phyloP scores from a whole-genome alignment of 2,329 filamentous ascomycete genomes.

The Emericellopsis cladophorae region DNA sequence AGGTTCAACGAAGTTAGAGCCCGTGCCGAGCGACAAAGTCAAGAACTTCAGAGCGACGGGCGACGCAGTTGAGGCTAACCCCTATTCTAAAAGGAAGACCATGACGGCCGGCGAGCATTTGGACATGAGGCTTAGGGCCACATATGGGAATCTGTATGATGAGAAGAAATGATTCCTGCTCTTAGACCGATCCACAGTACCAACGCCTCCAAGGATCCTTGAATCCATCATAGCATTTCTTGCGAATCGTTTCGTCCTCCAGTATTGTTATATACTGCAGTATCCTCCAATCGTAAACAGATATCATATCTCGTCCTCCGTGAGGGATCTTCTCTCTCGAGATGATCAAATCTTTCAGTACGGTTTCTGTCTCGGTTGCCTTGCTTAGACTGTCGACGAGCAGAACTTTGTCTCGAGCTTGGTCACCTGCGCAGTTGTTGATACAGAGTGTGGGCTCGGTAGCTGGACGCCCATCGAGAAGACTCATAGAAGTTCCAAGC shows the following conservation, averaged over 20 bases:
- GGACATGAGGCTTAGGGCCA: constrained; percentile 45
- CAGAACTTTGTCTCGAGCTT: constrained; percentile 17
- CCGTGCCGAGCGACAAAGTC: constrained; percentile 49
- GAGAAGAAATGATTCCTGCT: constrained; percentile 12
- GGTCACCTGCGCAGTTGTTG: no score
- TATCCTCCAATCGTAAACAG: constrained; percentile 34
- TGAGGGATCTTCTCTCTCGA: constrained; percentile 6
- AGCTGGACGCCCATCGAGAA: constrained; percentile 28
- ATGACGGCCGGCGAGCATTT: constrained; percentile 54
- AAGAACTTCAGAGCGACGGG: constrained; percentile 21
- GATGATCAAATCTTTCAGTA: constrained; percentile 19
- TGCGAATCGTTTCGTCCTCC: constrained; percentile 18
- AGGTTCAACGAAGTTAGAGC: constrained; percentile 34
- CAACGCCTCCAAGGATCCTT: constrained; percentile 29
- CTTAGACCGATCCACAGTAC: constrained; percentile 27
- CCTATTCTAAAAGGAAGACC: constrained; percentile 38
- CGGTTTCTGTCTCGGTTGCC: constrained; percentile 15
- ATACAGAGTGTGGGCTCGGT: no score
- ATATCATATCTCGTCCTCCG: constrained; percentile 17
- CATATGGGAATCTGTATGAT: constrained; percentile 42
- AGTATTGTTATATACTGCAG: constrained; percentile 24
- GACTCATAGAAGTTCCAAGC: constrained; percentile 16
- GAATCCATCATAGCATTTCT: constrained; percentile 20
- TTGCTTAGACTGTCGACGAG: constrained; percentile 26
- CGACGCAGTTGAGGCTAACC: constrained; percentile 22